These are phyloP conservation scores for Prunella vulgaris DNA, from an alignment of 257 asterid species.

Conservation along the genomic window DNA sequence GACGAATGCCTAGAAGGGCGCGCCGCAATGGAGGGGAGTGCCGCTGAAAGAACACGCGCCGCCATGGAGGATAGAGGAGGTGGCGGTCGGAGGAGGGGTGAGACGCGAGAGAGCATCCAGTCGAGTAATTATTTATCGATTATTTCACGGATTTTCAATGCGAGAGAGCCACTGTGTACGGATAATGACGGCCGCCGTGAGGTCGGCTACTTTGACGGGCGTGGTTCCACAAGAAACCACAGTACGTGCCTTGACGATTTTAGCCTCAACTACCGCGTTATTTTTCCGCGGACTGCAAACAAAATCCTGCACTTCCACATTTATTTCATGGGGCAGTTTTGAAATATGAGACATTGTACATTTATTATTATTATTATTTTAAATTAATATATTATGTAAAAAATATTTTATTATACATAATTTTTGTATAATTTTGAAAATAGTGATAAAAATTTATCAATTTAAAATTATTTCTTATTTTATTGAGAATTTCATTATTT, in stretches of 20 bases:
- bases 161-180: not conserved
- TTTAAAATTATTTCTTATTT: too few species aligned
- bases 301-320: too few species aligned
- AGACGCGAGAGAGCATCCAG: conserved; percentile 62
- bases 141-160: not conserved
- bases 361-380: too few species aligned
- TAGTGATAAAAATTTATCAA: too few species aligned
- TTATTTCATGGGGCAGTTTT: too few species aligned
- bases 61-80: conserved; percentile 50
- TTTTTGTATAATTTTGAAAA: too few species aligned
- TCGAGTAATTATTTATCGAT: not conserved
- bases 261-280: not conserved
- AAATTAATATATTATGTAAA: too few species aligned
- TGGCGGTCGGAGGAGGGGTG: conserved; percentile 45
- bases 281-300: too few species aligned
- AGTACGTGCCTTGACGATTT: not conserved
- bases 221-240: not conserved
- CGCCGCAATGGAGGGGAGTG: conserved; percentile 28
- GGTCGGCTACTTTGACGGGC: conserved; percentile 14
- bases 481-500: too few species aligned
- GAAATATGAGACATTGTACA: too few species aligned
- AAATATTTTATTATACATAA: too few species aligned
- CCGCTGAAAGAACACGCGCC: conserved; percentile 65
- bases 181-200: conserved; percentile 14
- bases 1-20: conserved; percentile 20